Evolutionary conservation across 352 stramenopile genomes (phyloP).

Genomic region (Globisporangium nodosum): DNA sequence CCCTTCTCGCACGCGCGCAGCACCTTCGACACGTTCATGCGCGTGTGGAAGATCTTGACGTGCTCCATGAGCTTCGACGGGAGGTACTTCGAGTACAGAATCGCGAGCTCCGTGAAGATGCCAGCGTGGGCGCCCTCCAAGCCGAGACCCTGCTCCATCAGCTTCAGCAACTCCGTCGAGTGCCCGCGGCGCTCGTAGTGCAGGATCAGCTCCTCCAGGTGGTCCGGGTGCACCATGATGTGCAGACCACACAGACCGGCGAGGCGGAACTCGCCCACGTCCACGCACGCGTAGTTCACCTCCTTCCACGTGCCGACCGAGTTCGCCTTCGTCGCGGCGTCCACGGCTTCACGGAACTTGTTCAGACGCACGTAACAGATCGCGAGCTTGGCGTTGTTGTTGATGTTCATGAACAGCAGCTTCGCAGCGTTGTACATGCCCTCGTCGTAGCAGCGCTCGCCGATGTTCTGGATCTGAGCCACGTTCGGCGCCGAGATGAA

Average conservation of each 20-base stretch:
- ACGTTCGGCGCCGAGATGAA: constrained; percentile 99
- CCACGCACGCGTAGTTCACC: constrained; percentile 98
- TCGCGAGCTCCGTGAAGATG: constrained; percentile 99
- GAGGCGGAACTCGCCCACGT: constrained; percentile 98
- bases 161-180: constrained; percentile 94
- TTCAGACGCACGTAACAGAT: constrained; percentile 99
- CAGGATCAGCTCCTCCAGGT: constrained; percentile 98
- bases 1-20: constrained; percentile 97
- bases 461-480: constrained; percentile 98
- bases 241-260: constrained; percentile 97
- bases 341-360: constrained; percentile 99
- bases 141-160: constrained; percentile 98
- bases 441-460: constrained; percentile 97
- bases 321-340: constrained; percentile 99
- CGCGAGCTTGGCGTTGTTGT: constrained; percentile 99
- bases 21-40: constrained; percentile 99
- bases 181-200: constrained; percentile 98
- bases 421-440: constrained; percentile 98
- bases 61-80: constrained; percentile 99
- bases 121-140: constrained; percentile 98
- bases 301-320: constrained; percentile 99
- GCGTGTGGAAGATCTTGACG: constrained; percentile 99
- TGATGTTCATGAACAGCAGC: constrained; percentile 99
- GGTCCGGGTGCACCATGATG: constrained; percentile 99
- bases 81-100: constrained; percentile 99